These are phyloP conservation scores for Anethum foeniculum DNA, from an alignment of 140 eudicot genomes.

Conservation along the genomic window DNA sequence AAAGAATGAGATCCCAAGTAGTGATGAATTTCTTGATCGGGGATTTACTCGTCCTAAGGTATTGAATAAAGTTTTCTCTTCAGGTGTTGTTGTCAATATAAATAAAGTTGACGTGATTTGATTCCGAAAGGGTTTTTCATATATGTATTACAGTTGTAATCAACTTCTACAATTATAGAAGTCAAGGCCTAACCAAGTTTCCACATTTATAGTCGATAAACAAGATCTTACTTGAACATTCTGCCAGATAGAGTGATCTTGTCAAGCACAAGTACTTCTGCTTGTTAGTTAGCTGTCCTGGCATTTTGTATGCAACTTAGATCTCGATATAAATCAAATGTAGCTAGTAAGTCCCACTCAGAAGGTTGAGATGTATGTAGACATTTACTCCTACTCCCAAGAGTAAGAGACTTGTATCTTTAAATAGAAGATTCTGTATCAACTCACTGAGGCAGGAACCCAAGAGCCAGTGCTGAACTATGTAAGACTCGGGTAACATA, in stretches of 20 bases:
- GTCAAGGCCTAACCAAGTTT: not conserved
- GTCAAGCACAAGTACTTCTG: not conserved
- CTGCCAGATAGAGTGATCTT: not conserved
- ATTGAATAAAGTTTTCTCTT: not conserved
- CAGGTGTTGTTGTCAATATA: not conserved
- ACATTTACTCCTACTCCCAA: no score
- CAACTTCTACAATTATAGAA: not conserved
- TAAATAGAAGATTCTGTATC: not conserved
- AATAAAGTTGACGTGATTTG: not conserved
- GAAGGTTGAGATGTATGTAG: not conserved
- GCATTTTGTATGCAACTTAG: not conserved
- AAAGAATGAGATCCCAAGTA: constrained; percentile 27
- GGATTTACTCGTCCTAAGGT: constrained; percentile 98
- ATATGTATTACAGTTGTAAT: not conserved
- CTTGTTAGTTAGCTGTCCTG: not conserved
- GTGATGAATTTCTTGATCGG: constrained; percentile 50
- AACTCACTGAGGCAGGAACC: not conserved
- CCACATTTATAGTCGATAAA: not conserved
- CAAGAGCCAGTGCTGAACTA: not conserved
- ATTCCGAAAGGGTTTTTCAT: not conserved
- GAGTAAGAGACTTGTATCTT: not conserved
- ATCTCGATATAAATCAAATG: not conserved
- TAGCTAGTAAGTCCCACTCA: not conserved
- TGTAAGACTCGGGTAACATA: not conserved
- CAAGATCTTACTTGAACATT: not conserved